Conservation (phyloP, 78 protist species). For the Emiliania huxleyi region DNA sequence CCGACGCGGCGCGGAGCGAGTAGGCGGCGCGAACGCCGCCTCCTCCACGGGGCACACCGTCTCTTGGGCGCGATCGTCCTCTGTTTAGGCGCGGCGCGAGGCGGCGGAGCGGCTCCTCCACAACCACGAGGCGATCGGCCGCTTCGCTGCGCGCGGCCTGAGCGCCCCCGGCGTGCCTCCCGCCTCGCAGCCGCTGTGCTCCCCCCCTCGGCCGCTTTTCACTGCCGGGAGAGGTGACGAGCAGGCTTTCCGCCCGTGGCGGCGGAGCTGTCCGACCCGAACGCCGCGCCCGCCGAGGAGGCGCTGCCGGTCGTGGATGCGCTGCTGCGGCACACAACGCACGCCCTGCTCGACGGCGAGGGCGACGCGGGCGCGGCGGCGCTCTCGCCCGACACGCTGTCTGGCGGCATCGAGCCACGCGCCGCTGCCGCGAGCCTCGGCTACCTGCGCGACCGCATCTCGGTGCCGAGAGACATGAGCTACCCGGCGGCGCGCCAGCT, state of each 20-base stretch:
- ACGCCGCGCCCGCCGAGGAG: background rate
- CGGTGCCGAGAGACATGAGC: conserved; percentile 27
- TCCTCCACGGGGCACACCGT: too few relatives aligned
- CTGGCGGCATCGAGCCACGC: background rate
- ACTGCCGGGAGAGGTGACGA: too few relatives aligned
- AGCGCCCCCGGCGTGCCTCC: too few relatives aligned
- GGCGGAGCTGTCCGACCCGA: background rate
- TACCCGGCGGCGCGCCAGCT: background rate
- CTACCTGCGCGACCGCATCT: conserved; percentile 19
- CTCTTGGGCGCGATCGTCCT: too few relatives aligned
- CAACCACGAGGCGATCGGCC: background rate
- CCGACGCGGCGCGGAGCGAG: background rate
- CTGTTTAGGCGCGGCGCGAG: too few relatives aligned
- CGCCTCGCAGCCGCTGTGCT: too few relatives aligned
- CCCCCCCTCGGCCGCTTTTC: too few relatives aligned
- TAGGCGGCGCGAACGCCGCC: too few relatives aligned
- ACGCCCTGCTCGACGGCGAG: background rate
- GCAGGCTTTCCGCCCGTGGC: background rate
- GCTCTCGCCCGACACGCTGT: too few relatives aligned
- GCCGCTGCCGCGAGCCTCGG: background rate
- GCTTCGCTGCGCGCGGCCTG: background rate
- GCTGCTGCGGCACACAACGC: background rate
- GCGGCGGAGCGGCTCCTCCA: background rate
- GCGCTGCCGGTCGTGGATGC: background rate
- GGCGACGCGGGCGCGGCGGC: background rate